Conservation (phyloP, 345 rosid species). For the Aurinia saxatilis region DNA sequence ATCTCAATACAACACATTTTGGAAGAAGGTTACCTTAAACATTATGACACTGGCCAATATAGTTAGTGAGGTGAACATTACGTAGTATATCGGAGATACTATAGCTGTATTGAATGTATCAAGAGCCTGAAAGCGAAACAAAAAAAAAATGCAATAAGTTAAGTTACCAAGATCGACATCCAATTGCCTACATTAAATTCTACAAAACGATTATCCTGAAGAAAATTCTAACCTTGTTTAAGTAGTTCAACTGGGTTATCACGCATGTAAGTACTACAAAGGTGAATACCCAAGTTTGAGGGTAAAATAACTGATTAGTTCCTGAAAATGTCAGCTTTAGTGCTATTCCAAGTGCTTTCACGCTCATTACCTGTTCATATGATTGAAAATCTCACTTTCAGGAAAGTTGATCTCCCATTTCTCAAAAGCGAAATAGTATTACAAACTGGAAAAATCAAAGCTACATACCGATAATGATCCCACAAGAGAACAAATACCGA, state of each 20-base stretch:
- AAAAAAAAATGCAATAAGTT: background rate
- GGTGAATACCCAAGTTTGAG: constrained; percentile 64
- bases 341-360: constrained; percentile 76
- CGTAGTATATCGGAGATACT: constrained; percentile 87
- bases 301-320: constrained; percentile 60
- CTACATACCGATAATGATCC: constrained; percentile 89
- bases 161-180: background rate
- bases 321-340: constrained; percentile 68
- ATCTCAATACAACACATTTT: background rate
- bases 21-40: constrained; percentile 62
- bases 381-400: background rate
- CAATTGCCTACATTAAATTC: background rate
- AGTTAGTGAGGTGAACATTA: constrained; percentile 83
- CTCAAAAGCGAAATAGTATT: background rate
- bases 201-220: background rate
- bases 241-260: constrained; percentile 66
- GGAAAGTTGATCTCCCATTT: background rate
- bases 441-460: background rate
- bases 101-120: constrained; percentile 91
- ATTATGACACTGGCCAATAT: constrained; percentile 85
- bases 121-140: constrained; percentile 58
- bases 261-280: constrained; percentile 55
- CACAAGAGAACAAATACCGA: constrained; percentile 90
- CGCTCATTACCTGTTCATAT: constrained; percentile 61
- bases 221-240: constrained; percentile 49